Conservation (phyloP, 2,329 filamentous ascomycete species). For the Fonsecaea erecta region DNA sequence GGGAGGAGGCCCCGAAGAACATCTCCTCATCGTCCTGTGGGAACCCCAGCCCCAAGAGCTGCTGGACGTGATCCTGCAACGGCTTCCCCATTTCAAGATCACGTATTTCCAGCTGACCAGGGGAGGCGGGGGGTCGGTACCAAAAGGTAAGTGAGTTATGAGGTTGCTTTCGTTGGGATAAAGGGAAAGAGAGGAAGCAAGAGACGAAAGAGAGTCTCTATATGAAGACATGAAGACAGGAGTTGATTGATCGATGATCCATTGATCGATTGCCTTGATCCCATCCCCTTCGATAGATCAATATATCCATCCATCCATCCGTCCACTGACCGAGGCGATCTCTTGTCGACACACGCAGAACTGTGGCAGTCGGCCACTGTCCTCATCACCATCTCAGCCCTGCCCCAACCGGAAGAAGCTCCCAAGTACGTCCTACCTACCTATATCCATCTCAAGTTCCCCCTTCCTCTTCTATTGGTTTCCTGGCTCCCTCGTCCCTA, state of each 20-base stretch:
- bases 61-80: constrained; percentile 46
- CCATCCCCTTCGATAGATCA: background rate
- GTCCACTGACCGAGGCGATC: constrained; percentile 4
- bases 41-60: constrained; percentile 49
- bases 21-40: constrained; percentile 52
- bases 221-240: background rate
- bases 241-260: no score
- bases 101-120: constrained; percentile 44
- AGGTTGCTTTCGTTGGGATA: no score
- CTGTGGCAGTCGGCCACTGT: constrained; percentile 51
- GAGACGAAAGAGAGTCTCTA: background rate
- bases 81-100: constrained; percentile 54
- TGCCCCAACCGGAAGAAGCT: constrained; percentile 46
- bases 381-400: constrained; percentile 54
- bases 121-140: constrained; percentile 6
- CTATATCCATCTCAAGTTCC: no score
- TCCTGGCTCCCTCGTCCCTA: no score
- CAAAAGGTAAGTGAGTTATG: constrained; percentile 37
- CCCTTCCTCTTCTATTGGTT: background rate
- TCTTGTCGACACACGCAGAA: constrained; percentile 38
- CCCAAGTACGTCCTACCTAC: constrained; percentile 35
- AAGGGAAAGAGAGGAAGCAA: background rate
- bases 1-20: constrained; percentile 51
- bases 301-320: background rate
- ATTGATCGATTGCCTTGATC: background rate